Evolutionary conservation across 441 rosid genomes (phyloP).

Genomic region (Croton laevigatus): DNA sequence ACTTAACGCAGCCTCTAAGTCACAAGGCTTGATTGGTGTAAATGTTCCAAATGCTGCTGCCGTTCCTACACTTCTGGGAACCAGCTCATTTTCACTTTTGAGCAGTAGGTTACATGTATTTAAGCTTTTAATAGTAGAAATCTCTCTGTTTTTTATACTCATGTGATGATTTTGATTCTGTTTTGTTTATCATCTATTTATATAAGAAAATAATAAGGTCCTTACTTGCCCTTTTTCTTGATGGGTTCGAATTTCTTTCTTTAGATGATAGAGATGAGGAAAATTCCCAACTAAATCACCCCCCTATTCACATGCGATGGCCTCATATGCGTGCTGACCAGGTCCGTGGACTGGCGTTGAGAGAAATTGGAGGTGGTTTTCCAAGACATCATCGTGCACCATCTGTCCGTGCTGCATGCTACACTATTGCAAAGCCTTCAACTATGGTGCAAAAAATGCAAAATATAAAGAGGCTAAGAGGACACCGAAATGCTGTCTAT

Average conservation of each 20-base stretch:
- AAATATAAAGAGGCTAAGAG: slow-evolving; percentile 83
- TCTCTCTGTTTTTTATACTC: not conserved
- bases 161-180: not conserved
- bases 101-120: slow-evolving; percentile 65
- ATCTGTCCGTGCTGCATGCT: slow-evolving; percentile 87
- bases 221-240: not conserved
- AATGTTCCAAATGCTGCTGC: slow-evolving; percentile 66
- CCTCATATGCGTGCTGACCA: slow-evolving; percentile 94
- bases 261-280: slow-evolving; percentile 54
- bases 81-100: slow-evolving; percentile 86
- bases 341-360: slow-evolving; percentile 82
- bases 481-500: slow-evolving; percentile 98
- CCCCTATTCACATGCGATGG: slow-evolving; percentile 83
- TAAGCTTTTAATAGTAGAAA: slow-evolving; percentile 14
- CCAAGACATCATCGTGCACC: slow-evolving; percentile 96
- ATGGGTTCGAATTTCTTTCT: slow-evolving; percentile 18
- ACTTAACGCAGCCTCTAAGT: slow-evolving; percentile 48
- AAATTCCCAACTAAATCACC: slow-evolving; percentile 36
- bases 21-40: slow-evolving; percentile 46
- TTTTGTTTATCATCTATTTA: not conserved
- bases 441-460: slow-evolving; percentile 96
- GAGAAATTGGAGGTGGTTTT: slow-evolving; percentile 99
- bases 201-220: not conserved
- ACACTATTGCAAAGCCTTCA: slow-evolving; percentile 90
- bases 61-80: slow-evolving; percentile 93